These are phyloP conservation scores for Adansonia madagascariensis DNA, from an alignment of 441 rosid species.

Conservation along the genomic window DNA sequence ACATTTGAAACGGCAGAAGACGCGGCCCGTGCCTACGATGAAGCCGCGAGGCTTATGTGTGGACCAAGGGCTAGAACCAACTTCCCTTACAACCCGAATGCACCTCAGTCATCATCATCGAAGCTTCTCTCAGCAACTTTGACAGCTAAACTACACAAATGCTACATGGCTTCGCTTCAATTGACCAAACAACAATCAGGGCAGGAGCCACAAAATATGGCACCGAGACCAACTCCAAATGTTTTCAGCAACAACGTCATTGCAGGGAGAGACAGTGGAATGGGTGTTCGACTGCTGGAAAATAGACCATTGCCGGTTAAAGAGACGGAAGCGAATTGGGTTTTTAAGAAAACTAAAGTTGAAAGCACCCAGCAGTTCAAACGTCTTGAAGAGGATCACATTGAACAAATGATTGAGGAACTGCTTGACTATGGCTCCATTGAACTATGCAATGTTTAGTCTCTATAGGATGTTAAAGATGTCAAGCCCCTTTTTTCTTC, in stretches of 20 bases:
- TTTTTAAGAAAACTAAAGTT: constrained; percentile 42
- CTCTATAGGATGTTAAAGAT: constrained; percentile 35
- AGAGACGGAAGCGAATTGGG: constrained; percentile 47
- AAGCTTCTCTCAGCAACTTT: constrained; percentile 91
- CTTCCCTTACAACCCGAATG: constrained; percentile 82
- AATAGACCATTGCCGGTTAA: constrained; percentile 38
- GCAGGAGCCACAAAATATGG: constrained; percentile 36
- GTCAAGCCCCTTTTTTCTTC: not conserved
- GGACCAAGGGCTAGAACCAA: constrained; percentile 92
- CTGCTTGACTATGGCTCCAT: constrained; percentile 75
- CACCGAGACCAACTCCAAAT: constrained; percentile 28
- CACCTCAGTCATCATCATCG: constrained; percentile 66
- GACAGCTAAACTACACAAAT: constrained; percentile 84
- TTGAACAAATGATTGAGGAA: constrained; percentile 96
- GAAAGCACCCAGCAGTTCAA: constrained; percentile 42
- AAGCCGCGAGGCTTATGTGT: constrained; percentile 98
- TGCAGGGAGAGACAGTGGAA: constrained; percentile 33
- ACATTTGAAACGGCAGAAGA: constrained; percentile 97
- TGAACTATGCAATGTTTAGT: constrained; percentile 55
- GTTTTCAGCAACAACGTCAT: constrained; percentile 31
- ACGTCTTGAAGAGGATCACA: constrained; percentile 87
- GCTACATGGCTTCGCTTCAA: constrained; percentile 90
- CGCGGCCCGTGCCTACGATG: constrained; percentile 96
- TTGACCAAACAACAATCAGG: constrained; percentile 55
- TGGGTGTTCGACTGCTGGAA: constrained; percentile 31